Evolutionary conservation across 441 rosid species (phyloP), one percentile per base, ranked within the genome.

Genomic region (Pelargonium fulgidum): DNA sequence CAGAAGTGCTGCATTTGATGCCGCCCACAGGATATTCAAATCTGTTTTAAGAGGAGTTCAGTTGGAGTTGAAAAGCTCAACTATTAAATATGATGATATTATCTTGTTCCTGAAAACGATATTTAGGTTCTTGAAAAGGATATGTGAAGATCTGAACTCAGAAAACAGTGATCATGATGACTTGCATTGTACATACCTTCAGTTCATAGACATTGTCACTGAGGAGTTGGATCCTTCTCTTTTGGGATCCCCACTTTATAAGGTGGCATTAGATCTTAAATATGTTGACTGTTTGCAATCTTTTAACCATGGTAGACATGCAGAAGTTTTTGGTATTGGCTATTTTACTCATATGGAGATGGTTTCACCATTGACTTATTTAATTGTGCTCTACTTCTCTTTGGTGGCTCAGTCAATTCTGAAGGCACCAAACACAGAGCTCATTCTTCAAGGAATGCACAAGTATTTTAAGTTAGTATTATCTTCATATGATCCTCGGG

Each of bases 211-310:
- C 75, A 78, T 71, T 22, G 68, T 75, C 16, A 63, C 50, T 2
- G 82, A 84, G 72, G 86, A 87, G 74, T 73, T 83, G 67, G 83
- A 80, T 48, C 81, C 89, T 72, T 78, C 84, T 66, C 33, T 82
- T 8, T 13, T 85, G 72, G 84, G 78, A 75, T 83, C 82, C 70
- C 84, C 86, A 66, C 76, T 82, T n/a, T 84, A 83, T 71, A 81
- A 78, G 78, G 77, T 85, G 10, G 71, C 85, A 20, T 54, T 85
- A 67, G 86, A 85, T 75, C 62, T 83, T 65, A 76, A 59, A 50
- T 85, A 41, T 72, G 14, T 80, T 62, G 73, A 81, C 71, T 67
- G 68, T 9, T 64, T 68, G 78, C 73, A 68, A 61, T 70, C 75
- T 44, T 52, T 64, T 59, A 59, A 63, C 71, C 74, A 69, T 14